A percentile compares a stretch with the other conserved stretches of the same genome.
Conservation (phyloP, 2,329 filamentous ascomycete genomes). For the Colletotrichum abscissum region DNA sequence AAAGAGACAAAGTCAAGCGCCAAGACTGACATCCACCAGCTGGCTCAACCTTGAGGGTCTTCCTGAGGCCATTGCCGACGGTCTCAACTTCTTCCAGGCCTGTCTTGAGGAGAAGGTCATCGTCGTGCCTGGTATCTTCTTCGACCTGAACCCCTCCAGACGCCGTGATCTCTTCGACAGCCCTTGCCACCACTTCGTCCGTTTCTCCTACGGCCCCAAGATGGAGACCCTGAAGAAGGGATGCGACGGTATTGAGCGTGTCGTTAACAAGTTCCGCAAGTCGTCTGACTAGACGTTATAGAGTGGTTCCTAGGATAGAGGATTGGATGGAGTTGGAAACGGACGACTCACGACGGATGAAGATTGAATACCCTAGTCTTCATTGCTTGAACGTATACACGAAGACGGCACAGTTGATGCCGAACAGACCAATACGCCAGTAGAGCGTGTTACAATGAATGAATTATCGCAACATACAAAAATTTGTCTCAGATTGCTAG, state of each 20-base stretch:
- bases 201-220: constrained; percentile 85
- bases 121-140: constrained; percentile 97
- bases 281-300: constrained; percentile 27
- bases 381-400: not conserved
- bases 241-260: constrained; percentile 85
- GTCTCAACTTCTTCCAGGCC: constrained; percentile 96
- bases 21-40: constrained; percentile 38
- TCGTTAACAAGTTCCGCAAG: constrained; percentile 73
- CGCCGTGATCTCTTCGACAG: constrained; percentile 92
- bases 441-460: not conserved
- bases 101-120: constrained; percentile 95
- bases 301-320: not conserved
- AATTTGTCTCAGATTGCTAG: not conserved
- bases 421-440: not conserved
- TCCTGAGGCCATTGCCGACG: constrained; percentile 87
- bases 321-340: not conserved
- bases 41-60: constrained; percentile 74
- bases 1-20: not conserved
- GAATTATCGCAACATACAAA: not conserved
- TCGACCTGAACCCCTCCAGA: constrained; percentile 92
- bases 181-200: constrained; percentile 92
- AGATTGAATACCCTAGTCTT: not conserved
- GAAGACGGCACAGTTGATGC: not conserved
- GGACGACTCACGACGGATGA: not conserved
- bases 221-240: constrained; percentile 84